Percentiles rank a stretch among this genome's conserved stretches.
Evolutionary conservation across 805 yeast species (phyloP).

Genomic region (Candida verbasci): DNA sequence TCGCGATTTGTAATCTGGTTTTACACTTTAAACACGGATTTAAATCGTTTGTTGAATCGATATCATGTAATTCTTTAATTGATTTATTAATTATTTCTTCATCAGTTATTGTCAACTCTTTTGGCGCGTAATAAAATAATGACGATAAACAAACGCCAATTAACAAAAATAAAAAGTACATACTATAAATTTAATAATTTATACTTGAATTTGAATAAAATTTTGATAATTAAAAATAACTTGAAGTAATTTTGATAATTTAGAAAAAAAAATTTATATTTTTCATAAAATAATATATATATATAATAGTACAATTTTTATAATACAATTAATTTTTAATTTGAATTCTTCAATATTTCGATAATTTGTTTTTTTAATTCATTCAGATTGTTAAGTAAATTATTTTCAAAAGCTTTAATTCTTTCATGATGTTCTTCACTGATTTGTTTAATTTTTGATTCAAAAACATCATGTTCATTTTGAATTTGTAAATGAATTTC

Average conservation of each 20-base stretch:
- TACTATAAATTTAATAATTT: too few relatives aligned
- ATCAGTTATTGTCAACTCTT: conserved; percentile 11
- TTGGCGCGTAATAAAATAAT: conserved; percentile 9
- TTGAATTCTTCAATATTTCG: conserved; percentile 8
- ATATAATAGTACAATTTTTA: too few relatives aligned
- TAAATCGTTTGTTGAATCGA: conserved; percentile 12
- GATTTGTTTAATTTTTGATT: conserved; percentile 8
- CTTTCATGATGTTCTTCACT: conserved; percentile 6
- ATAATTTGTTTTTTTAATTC: conserved; percentile 11
- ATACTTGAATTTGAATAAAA: too few relatives aligned
- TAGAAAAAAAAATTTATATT: too few relatives aligned
- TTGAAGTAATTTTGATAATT: too few relatives aligned
- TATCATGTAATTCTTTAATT: conserved; percentile 11
- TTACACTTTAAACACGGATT: conserved; percentile 12
- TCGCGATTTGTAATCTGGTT: conserved; percentile 11
- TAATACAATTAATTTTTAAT: too few relatives aligned
- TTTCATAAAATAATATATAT: too few relatives aligned
- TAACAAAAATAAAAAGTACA: background rate
- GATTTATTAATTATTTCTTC: conserved; percentile 10
- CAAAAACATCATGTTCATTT: conserved; percentile 7
- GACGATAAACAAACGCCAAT: background rate
- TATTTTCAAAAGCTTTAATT: conserved; percentile 6
- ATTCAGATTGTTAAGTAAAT: conserved; percentile 9
- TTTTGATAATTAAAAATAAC: too few relatives aligned
- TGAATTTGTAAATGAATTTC: conserved; percentile 5